Evolutionary conservation across 371 early-diverging fungal genomes (phyloP).

Genomic region (Chytridiales sp.): DNA sequence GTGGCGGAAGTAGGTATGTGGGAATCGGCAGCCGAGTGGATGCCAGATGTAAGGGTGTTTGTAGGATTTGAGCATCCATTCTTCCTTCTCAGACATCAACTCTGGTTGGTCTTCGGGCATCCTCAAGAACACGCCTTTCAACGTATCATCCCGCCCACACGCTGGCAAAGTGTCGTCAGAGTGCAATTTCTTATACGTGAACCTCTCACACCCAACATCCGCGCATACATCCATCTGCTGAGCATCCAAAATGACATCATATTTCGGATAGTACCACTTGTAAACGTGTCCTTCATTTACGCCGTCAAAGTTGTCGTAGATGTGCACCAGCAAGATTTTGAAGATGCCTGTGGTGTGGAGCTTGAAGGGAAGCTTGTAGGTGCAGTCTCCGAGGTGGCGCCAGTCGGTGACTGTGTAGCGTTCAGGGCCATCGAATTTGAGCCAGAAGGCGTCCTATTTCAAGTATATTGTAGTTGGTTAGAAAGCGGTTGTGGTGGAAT

Average conservation of each 20-base stretch:
- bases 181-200: no score
- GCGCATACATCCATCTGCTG: no score
- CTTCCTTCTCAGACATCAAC: no score
- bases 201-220: no score
- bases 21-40: slow-evolving; percentile 19
- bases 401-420: neutral
- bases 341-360: neutral
- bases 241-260: no score
- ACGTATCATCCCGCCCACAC: slow-evolving; percentile 1
- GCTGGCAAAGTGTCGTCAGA: neutral
- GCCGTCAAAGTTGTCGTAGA: neutral
- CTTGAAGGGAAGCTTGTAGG: neutral
- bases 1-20: slow-evolving; percentile 9
- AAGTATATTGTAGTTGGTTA: no score
- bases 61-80: slow-evolving; percentile 4
- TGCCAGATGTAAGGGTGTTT: slow-evolving; percentile 1
- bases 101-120: neutral
- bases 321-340: neutral
- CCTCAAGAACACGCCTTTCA: slow-evolving; percentile 7
- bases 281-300: neutral
- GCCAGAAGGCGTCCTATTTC: neutral
- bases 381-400: neutral
- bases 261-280: no score
- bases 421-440: neutral
- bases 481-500: no score